Evolutionary conservation across 108 stramenopile genomes (phyloP).

Genomic region (Pseudonitzschia multistriata): DNA sequence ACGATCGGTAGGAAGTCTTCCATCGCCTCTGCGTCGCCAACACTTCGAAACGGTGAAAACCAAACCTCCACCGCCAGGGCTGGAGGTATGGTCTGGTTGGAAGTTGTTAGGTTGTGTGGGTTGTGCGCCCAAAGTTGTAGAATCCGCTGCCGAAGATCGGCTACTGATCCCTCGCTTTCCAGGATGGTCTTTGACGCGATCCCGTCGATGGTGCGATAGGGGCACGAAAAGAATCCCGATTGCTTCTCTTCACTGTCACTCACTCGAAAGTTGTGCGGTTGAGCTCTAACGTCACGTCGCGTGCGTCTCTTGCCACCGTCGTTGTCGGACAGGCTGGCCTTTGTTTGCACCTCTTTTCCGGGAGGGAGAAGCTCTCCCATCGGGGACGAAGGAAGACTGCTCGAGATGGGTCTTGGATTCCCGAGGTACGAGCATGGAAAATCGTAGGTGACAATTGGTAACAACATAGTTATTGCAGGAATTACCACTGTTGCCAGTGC

Average conservation of each 20-base stretch:
- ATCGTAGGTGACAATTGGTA: not conserved
- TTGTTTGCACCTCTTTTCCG: too few relatives aligned
- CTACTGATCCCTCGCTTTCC: not conserved
- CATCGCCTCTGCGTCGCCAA: not conserved
- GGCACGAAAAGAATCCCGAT: not conserved
- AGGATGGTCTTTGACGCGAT: constrained; percentile 5
- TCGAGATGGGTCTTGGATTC: not conserved
- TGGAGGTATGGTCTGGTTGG: not conserved
- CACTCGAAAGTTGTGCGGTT: too few relatives aligned
- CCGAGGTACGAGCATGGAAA: constrained; percentile 15
- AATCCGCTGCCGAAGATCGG: not conserved
- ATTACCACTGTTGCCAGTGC: too few relatives aligned
- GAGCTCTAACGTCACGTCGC: too few relatives aligned
- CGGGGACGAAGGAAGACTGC: not conserved
- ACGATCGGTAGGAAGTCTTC: not conserved
- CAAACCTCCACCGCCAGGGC: constrained; percentile 11
- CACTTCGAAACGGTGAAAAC: constrained; percentile 5
- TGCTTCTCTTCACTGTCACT: not conserved
- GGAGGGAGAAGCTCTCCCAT: not conserved
- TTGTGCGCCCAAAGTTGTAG: not conserved
- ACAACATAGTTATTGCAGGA: too few relatives aligned
- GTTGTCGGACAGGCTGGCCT: not conserved
- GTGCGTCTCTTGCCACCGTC: not conserved
- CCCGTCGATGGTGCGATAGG: not conserved
- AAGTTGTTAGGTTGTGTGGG: not conserved